Evolutionary conservation across 257 asterid genomes (phyloP).

Genomic region (Verbascum thapsus): DNA sequence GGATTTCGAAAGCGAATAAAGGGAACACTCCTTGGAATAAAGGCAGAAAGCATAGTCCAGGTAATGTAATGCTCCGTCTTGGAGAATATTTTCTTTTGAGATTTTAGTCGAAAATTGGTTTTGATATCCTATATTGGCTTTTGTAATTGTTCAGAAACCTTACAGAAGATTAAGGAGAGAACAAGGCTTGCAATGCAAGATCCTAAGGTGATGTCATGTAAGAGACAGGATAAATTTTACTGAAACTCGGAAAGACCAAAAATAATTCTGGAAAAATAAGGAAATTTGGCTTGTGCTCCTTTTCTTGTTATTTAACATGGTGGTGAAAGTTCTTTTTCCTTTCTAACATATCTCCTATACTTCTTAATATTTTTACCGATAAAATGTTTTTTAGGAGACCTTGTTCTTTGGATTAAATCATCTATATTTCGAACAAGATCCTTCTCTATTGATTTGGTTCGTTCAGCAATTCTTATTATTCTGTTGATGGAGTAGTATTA

Average conservation of each 20-base stretch:
- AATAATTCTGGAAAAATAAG: slow-evolving; percentile 14
- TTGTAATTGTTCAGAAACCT: slow-evolving; percentile 66
- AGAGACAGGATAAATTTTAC: slow-evolving; percentile 39
- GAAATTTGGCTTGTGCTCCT: neutral
- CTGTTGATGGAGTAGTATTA: too few relatives aligned
- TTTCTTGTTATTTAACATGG: too few relatives aligned
- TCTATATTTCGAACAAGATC: too few relatives aligned
- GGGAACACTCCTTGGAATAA: slow-evolving; percentile 97
- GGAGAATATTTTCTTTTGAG: neutral
- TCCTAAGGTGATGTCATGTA: slow-evolving; percentile 99
- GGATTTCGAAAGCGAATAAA: slow-evolving; percentile 91
- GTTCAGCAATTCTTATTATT: too few relatives aligned
- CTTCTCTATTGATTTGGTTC: too few relatives aligned
- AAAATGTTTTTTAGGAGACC: too few relatives aligned
- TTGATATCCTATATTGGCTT: slow-evolving; percentile 28
- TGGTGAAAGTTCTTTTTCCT: too few relatives aligned
- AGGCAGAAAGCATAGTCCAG: slow-evolving; percentile 93
- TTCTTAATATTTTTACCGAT: too few relatives aligned
- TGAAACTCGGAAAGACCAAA: slow-evolving; percentile 14
- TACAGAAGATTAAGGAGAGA: slow-evolving; percentile 75
- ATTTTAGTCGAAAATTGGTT: neutral
- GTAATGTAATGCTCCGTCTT: slow-evolving; percentile 38
- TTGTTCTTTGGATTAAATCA: too few relatives aligned
- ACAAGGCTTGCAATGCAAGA: slow-evolving; percentile 96
- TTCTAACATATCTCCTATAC: too few relatives aligned